Percentiles rank a stretch among this genome's conserved stretches.
Evolutionary conservation across 1,139 yeast genomes (phyloP).

Genomic region (Protomyces gravidus): DNA sequence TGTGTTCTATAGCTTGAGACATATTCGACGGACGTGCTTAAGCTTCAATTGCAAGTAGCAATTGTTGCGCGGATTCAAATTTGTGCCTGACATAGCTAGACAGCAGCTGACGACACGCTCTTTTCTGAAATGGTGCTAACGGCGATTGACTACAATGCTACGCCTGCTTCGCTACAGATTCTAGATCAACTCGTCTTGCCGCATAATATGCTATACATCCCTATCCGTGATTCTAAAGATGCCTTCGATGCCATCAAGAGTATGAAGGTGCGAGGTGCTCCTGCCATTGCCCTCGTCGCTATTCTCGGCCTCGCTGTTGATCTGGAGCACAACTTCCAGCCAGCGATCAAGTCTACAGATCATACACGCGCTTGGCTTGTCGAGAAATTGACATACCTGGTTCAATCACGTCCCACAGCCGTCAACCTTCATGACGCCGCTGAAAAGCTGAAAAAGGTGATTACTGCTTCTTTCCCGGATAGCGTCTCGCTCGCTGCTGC

Average conservation of each 20-base stretch:
- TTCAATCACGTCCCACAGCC: constrained; percentile 88
- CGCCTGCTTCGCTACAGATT: constrained; percentile 49
- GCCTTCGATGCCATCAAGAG: constrained; percentile 75
- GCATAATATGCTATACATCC: constrained; percentile 64
- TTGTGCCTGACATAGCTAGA: too few species aligned
- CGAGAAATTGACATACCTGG: constrained; percentile 57
- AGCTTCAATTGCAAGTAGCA: too few species aligned
- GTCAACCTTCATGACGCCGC: constrained; percentile 83
- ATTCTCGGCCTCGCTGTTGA: constrained; percentile 79
- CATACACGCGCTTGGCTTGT: constrained; percentile 36
- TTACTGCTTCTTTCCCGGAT: constrained; percentile 31
- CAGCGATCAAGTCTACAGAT: constrained; percentile 14
- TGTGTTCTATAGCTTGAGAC: background rate
- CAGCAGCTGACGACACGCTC: background rate
- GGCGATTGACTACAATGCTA: constrained; percentile 33
- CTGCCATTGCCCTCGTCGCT: constrained; percentile 96
- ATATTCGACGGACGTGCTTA: too few species aligned
- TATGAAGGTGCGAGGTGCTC: constrained; percentile 98
- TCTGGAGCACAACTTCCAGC: constrained; percentile 37
- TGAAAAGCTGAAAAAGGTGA: constrained; percentile 49
- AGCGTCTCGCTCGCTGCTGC: constrained; percentile 41
- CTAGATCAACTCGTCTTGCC: constrained; percentile 82
- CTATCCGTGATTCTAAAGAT: constrained; percentile 58
- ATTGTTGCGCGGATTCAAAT: too few species aligned
- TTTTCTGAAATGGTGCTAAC: constrained; percentile 20